Base-by-base conservation (phyloP, 2,329 filamentous ascomycete genomes). In the Fusarium mexicanum region DNA sequence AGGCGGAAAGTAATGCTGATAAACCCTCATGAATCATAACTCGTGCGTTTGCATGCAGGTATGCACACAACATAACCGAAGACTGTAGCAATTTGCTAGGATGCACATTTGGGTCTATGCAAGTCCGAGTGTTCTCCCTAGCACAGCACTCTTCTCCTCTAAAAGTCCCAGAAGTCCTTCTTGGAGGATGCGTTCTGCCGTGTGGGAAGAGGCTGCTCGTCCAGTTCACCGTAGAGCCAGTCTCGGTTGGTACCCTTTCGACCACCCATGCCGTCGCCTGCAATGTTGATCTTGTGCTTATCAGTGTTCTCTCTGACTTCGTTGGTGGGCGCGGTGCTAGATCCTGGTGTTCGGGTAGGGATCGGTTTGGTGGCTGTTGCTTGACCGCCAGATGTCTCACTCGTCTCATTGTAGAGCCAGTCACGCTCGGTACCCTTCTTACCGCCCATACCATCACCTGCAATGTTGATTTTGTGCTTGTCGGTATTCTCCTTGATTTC, bases 181-280 rank as follows among this genome's bases (percentile, higher is more conserved):
- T 84, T 83, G 61, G 81, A 76, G 29, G 82, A 79, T 47, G 81
- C 79, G 35, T 60, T 72, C 78, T 81, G 79, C 47, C 83, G 83
- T 10, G 82, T 80, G 16, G 81, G 73, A 58, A 82, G 80, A 46
- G 80, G 76, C 58, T 80, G 68, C 67, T 86, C 83, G 71, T 86
- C 82, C 41, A 87, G 85, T 20, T 86, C 86, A 47, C 86, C 71
- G 37, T 90, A 88, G 24, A 89, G 83, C 90, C 91, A 92, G 75
- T 86, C 81, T 64, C 87, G 83, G 60, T 86, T 83, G 59, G 86
- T 83, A 48, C 86, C 88, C 80, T 87, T 89, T 75, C 85, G 85
- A 57, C 89, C 89, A 53, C 91, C 91, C 91, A 92, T 92, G 63
- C 91, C 91, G 73, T 91, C 88, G 31, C 90, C 90, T 4, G 83